These are phyloP conservation scores for Dipodascus geniculatus DNA, from an alignment of 805 yeast species.

Conservation along the genomic window DNA sequence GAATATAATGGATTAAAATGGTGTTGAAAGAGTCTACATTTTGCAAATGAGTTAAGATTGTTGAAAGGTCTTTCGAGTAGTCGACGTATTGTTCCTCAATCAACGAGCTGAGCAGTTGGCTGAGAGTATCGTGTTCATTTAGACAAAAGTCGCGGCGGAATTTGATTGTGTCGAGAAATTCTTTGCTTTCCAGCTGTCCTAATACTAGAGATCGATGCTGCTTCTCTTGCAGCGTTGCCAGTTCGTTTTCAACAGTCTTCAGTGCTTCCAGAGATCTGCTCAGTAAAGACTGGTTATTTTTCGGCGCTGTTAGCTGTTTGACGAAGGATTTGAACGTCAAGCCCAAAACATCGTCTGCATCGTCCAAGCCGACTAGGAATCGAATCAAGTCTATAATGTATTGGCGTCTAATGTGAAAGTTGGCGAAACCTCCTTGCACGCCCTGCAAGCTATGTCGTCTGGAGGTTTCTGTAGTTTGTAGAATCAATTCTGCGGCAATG, in stretches of 20 bases:
- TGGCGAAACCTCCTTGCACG: conserved; percentile 41
- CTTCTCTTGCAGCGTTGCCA: conserved; percentile 39
- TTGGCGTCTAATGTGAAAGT: conserved; percentile 57
- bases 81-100: conserved; percentile 28
- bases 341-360: conserved; percentile 3
- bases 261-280: conserved; percentile 43
- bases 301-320: conserved; percentile 5
- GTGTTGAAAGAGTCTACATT: conserved; percentile 48
- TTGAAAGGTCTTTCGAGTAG: conserved; percentile 26
- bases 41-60: conserved; percentile 35
- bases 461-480: conserved; percentile 23
- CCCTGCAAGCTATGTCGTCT: conserved; percentile 24
- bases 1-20: conserved; percentile 43
- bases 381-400: conserved; percentile 44
- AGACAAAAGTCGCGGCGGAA: conserved; percentile 53
- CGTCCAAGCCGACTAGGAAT: conserved; percentile 8
- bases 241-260: conserved; percentile 42
- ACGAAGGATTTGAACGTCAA: conserved; percentile 5
- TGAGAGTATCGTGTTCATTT: conserved; percentile 57
- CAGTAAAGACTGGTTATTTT: conserved; percentile 20
- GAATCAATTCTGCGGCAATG: conserved; percentile 58
- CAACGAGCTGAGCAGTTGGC: conserved; percentile 50
- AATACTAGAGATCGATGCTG: conserved; percentile 38
- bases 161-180: conserved; percentile 37
- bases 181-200: conserved; percentile 34